Percentiles rank a stretch among this genome's conserved stretches.
phyloP scores from a whole-genome alignment of 768 basidiomycete genomes.

The Termitomyces sp. region DNA sequence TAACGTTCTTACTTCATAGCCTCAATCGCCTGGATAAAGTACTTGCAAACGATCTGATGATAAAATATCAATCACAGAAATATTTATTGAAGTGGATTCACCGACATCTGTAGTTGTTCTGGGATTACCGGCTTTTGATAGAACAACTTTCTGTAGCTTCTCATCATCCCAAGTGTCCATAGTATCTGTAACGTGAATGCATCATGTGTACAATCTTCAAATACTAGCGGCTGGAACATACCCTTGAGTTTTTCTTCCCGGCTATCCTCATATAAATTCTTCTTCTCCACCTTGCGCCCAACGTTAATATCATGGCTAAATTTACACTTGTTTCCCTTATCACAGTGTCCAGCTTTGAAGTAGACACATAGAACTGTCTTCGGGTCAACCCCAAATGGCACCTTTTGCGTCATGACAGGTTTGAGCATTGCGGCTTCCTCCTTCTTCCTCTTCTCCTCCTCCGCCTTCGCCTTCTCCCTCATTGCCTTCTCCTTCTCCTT shows the following conservation, averaged over 20 bases:
- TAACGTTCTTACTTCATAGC: constrained; percentile 57
- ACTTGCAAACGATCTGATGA: constrained; percentile 92
- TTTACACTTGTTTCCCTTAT: constrained; percentile 95
- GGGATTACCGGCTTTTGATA: constrained; percentile 86
- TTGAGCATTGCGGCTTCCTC: constrained; percentile 84
- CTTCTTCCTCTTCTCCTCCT: constrained; percentile 81
- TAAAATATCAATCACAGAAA: not conserved
- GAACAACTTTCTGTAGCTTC: constrained; percentile 84
- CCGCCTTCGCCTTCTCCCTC: constrained; percentile 68
- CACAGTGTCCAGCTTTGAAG: constrained; percentile 90
- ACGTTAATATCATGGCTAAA: constrained; percentile 93
- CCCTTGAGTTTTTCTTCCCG: constrained; percentile 79
- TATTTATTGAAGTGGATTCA: constrained; percentile 7
- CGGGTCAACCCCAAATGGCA: constrained; percentile 95
- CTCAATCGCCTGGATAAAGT: constrained; percentile 96
- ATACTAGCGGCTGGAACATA: constrained; percentile 27
- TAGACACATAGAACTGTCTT: constrained; percentile 92
- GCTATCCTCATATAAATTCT: constrained; percentile 87
- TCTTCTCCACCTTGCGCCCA: constrained; percentile 91
- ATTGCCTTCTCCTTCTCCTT: constrained; percentile 86
- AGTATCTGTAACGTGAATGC: constrained; percentile 55
- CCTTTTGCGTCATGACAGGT: constrained; percentile 77
- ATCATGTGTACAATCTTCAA: not conserved
- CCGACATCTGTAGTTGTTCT: constrained; percentile 87
- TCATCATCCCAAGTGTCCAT: constrained; percentile 99